Evolutionary conservation across 192 early-diverging fungal species (phyloP).

Genomic region (Phycomyces blakesleeanus): DNA sequence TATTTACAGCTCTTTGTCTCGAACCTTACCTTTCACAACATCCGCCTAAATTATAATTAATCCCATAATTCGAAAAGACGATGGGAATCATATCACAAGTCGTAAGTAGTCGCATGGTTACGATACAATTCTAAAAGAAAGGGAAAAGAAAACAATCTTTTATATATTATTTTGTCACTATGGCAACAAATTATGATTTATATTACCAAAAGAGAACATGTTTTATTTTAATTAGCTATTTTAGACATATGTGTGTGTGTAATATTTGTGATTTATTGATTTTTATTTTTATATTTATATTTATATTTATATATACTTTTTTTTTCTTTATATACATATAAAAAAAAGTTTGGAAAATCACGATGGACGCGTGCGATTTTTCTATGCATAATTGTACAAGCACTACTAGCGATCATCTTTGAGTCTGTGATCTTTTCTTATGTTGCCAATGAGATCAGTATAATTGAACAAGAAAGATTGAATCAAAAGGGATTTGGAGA

Average conservation of each 20-base stretch:
- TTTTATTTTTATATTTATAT: not conserved
- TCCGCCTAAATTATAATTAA: not conserved
- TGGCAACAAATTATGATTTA: not conserved
- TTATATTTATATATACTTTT: not conserved
- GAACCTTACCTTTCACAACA: not conserved
- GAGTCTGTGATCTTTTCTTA: constrained; percentile 32
- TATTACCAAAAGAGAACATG: not conserved
- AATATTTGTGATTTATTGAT: not conserved
- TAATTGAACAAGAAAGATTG: constrained; percentile 26
- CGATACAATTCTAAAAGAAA: not conserved
- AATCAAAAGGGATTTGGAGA: constrained; percentile 19
- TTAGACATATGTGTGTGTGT: not conserved
- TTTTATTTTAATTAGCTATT: not conserved
- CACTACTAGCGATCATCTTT: constrained; percentile 32
- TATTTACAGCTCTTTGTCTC: not conserved
- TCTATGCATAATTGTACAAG: constrained; percentile 24
- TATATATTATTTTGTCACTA: too few species aligned
- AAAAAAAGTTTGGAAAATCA: constrained; percentile 42
- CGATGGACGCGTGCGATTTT: constrained; percentile 37
- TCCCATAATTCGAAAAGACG: not conserved
- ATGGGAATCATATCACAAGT: constrained; percentile 35
- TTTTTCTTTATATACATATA: not conserved
- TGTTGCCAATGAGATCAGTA: constrained; percentile 22
- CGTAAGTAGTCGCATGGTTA: constrained; percentile 22
- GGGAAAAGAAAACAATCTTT: not conserved